These are phyloP conservation scores for Exophiala lecanii-corni DNA, from an alignment of 2,329 filamentous ascomycete species.

Conservation along the genomic window DNA sequence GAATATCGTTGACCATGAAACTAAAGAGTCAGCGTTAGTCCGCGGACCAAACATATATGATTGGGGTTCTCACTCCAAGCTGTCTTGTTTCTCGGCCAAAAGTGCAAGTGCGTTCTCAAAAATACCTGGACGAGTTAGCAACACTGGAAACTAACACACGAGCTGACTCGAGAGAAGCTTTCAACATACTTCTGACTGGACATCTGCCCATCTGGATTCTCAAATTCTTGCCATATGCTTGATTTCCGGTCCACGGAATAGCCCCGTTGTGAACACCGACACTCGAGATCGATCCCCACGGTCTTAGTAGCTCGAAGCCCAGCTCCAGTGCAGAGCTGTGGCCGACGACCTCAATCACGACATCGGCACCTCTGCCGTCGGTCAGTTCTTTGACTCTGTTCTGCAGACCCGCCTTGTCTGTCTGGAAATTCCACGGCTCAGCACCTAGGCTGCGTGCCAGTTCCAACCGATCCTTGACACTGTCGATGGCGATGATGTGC, in stretches of 20 bases:
- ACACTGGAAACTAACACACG: not conserved
- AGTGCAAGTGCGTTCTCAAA: conserved; percentile 4
- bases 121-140: not conserved
- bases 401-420: conserved; percentile 59
- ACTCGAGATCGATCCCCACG: conserved; percentile 68
- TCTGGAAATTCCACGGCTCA: conserved; percentile 28
- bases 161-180: too few species aligned
- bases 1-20: conserved; percentile 12
- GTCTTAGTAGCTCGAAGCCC: conserved; percentile 65
- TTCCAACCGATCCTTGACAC: conserved; percentile 39
- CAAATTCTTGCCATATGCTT: conserved; percentile 65
- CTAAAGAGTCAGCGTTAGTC: conserved; percentile 2
- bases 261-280: conserved; percentile 72
- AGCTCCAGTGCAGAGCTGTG: conserved; percentile 63
- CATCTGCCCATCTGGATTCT: conserved; percentile 28
- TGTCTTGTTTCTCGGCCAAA: conserved; percentile 11
- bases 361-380: conserved; percentile 75
- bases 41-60: not conserved
- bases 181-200: conserved; percentile 7
- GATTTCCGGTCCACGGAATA: conserved; percentile 61
- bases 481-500: conserved; percentile 43
- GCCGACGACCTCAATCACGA: conserved; percentile 74
- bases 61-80: conserved; percentile 4
- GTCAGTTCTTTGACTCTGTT: conserved; percentile 69
- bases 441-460: conserved; percentile 32